Evolutionary conservation across 1,139 yeast genomes (phyloP).

Genomic region (Komagataea norvegica): DNA sequence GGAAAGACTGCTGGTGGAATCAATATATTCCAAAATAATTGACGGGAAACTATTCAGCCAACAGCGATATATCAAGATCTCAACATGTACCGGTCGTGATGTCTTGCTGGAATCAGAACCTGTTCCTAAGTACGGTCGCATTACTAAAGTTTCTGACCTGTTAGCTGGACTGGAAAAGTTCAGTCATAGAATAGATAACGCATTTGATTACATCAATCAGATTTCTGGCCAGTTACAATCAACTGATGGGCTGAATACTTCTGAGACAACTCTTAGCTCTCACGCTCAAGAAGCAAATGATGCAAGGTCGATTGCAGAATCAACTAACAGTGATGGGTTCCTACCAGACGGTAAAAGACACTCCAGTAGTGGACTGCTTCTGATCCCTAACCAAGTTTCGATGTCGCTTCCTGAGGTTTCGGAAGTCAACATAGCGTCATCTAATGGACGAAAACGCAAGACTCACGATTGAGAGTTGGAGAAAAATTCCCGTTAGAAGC

Average conservation of each 20-base stretch:
- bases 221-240: slow-evolving; percentile 4
- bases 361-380: slow-evolving; percentile 6
- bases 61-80: slow-evolving; percentile 21
- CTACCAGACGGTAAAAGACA: slow-evolving; percentile 8
- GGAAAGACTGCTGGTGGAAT: slow-evolving; percentile 23
- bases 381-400: slow-evolving; percentile 6
- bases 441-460: slow-evolving; percentile 10
- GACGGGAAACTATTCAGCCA: slow-evolving; percentile 19
- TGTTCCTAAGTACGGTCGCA: slow-evolving; percentile 11
- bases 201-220: slow-evolving; percentile 13
- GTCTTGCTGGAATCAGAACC: slow-evolving; percentile 16
- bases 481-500: not conserved
- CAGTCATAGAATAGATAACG: slow-evolving; percentile 13
- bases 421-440: slow-evolving; percentile 9
- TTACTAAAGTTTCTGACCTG: slow-evolving; percentile 11
- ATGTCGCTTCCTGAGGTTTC: slow-evolving; percentile 10
- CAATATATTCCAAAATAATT: slow-evolving; percentile 17
- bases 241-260: not conserved
- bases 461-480: slow-evolving; percentile 7
- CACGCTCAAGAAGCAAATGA: not conserved
- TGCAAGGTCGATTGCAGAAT: not conserved
- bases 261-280: too few relatives aligned
- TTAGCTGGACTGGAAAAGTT: slow-evolving; percentile 15
- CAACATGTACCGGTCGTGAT: slow-evolving; percentile 22
- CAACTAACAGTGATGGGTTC: slow-evolving; percentile 1